Evolutionary conservation across 1,284 basidiomycete genomes (phyloP).

Genomic region (Cryptococcus deneoformans): DNA sequence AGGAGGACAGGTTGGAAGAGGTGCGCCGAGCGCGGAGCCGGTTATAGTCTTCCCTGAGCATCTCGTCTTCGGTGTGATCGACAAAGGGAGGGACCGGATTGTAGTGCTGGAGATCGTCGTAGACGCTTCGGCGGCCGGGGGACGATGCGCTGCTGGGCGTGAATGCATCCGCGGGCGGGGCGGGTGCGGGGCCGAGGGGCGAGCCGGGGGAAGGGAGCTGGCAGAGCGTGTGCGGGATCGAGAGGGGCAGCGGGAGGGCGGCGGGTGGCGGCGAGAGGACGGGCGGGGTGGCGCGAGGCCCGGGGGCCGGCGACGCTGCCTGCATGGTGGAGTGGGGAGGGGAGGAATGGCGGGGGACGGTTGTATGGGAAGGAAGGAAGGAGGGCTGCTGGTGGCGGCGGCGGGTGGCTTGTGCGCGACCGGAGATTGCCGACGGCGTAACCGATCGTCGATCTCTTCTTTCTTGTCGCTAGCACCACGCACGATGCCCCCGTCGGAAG

Average conservation of each 20-base stretch:
- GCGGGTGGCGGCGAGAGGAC: too few relatives aligned
- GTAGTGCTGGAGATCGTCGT: neutral
- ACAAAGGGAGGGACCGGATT: neutral
- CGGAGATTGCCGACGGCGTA: neutral
- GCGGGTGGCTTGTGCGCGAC: neutral
- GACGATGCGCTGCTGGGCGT: neutral
- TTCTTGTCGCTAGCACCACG: neutral
- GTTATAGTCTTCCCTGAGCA: neutral
- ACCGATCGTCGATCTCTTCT: neutral
- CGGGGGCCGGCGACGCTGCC: too few relatives aligned
- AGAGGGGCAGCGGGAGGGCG: too few relatives aligned
- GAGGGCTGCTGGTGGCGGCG: neutral
- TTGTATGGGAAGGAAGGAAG: neutral
- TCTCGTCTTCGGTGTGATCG: neutral
- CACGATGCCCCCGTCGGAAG: constrained; percentile 26
- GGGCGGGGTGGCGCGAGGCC: too few relatives aligned
- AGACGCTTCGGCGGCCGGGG: neutral
- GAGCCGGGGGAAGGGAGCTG: neutral
- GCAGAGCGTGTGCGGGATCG: too few relatives aligned
- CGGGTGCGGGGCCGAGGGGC: neutral
- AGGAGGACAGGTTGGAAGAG: too few relatives aligned
- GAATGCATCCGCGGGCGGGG: neutral
- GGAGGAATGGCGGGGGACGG: neutral
- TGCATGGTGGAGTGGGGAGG: neutral
- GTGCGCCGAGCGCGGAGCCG: neutral